These are phyloP conservation scores for Phytophthora sansomeana DNA, from an alignment of 352 stramenopile species.

Conservation along the genomic window DNA sequence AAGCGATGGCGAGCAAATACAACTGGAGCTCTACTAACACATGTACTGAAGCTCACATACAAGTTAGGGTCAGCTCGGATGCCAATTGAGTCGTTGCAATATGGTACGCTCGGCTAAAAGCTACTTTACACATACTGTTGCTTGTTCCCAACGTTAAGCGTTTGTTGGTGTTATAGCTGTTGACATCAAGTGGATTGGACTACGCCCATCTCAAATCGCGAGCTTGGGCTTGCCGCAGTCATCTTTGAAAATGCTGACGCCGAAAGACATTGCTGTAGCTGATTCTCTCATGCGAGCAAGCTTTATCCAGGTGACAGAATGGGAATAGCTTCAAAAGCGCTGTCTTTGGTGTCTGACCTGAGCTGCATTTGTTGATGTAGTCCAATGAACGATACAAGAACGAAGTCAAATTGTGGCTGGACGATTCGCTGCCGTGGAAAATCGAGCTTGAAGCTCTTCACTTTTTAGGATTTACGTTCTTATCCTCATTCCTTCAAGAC, in stretches of 20 bases:
- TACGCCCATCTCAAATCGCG: constrained; percentile 86
- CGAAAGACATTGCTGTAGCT: constrained; percentile 59
- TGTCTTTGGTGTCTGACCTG: constrained; percentile 12
- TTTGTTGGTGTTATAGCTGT: constrained; percentile 42
- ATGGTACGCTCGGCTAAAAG: constrained; percentile 37
- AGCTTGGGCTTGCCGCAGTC: constrained; percentile 53
- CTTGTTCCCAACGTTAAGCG: neutral
- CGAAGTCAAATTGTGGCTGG: constrained; percentile 69
- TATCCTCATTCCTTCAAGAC: constrained; percentile 64
- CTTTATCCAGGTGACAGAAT: constrained; percentile 68
- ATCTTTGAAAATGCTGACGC: constrained; percentile 66
- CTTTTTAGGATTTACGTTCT: constrained; percentile 77
- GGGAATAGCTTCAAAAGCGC: neutral
- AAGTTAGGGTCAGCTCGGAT: constrained; percentile 88
- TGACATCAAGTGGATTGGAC: constrained; percentile 93
- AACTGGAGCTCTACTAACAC: neutral
- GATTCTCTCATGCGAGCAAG: constrained; percentile 50
- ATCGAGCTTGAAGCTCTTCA: constrained; percentile 87
- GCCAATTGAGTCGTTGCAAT: constrained; percentile 74
- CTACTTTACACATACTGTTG: too few relatives aligned
- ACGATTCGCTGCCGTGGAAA: constrained; percentile 60
- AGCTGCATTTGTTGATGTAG: constrained; percentile 36
- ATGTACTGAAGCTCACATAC: constrained; percentile 82
- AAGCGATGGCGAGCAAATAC: neutral
- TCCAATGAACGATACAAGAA: constrained; percentile 54